Evolutionary conservation across 2,329 filamentous ascomycete genomes (phyloP).

Genomic region (Nectriaceae sp.): DNA sequence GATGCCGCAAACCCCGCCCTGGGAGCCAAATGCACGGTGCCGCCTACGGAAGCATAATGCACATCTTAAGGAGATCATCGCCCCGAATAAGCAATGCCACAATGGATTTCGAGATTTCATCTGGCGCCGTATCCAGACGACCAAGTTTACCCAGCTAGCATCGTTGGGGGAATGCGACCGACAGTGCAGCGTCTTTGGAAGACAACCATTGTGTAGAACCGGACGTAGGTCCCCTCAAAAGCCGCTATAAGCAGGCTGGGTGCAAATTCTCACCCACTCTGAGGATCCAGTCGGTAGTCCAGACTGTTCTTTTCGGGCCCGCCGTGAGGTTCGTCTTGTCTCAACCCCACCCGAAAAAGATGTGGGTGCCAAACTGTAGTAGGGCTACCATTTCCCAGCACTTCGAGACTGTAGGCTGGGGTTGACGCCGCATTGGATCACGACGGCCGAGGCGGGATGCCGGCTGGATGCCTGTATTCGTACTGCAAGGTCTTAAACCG

Average conservation of each 20-base stretch:
- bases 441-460: no score
- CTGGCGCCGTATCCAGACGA: no score
- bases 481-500: background rate
- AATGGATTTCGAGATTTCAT: background rate
- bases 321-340: conserved; percentile 25
- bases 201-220: no score
- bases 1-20: no score
- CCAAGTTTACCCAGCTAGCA: no score
- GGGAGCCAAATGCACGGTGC: conserved; percentile 12
- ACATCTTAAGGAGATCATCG: conserved; percentile 32
- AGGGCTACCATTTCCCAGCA: conserved; percentile 4
- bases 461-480: no score
- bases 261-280: conserved; percentile 9
- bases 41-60: conserved; percentile 22
- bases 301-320: conserved; percentile 31
- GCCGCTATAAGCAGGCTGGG: conserved; percentile 17
- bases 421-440: no score
- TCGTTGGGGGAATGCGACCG: no score
- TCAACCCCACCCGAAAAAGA: conserved; percentile 28
- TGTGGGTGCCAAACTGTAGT: conserved; percentile 19
- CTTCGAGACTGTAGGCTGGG: no score
- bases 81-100: conserved; percentile 5
- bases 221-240: conserved; percentile 1
- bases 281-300: conserved; percentile 18
- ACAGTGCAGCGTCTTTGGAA: no score